Base-by-base conservation (phyloP, 805 yeast species). In the Myxozyma neglecta region DNA sequence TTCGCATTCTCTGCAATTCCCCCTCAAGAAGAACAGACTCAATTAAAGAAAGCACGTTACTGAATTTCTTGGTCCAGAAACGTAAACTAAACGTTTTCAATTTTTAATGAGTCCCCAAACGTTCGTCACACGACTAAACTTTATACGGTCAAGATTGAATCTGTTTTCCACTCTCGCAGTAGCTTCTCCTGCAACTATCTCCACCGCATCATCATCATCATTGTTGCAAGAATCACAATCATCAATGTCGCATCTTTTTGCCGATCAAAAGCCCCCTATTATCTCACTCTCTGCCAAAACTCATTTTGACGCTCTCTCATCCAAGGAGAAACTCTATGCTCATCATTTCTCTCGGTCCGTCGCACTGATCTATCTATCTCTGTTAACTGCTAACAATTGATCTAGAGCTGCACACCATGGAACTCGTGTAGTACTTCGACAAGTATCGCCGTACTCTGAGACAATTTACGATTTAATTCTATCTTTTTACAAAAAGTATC, bases 371-470 rank as follows among this genome's bases (percentile, higher is more conserved):
- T 13, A 18, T 34, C 42, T 18, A 7, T 43, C 24, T n/a, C 9
- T 7, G 6, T 34, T 7, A 16, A 39, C n/a, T 10, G 11, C 13
- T 13, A 10, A 40, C 29, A 13, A 29, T 52, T 14, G 32, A 40
- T 37, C 11, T 10, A 18, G 65, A 32, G 97, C 96, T 1, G 84
- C 91, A 48, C 96, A 89, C 72, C 84, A 84, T 75, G 97, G 97
- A 43, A 81, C 94, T 10, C 79, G 94, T 65, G 89, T 86, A 6
- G 89, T 88, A 1, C 77, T 89, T 62, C 80, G 96, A 70, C 90
- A 90, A 45, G 96, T 90, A 6, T 86, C 92, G 10, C 87, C 88
- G 24, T 96, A 90, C 70, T 83, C 90, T 62, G 96, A 90, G 73
- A 72, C 75, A 24, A 87, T 90, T 61, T 89, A 79, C 70, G 92